Base-by-base conservation (phyloP, 306 rosid species). In the Chamaecrista fasciculata region DNA sequence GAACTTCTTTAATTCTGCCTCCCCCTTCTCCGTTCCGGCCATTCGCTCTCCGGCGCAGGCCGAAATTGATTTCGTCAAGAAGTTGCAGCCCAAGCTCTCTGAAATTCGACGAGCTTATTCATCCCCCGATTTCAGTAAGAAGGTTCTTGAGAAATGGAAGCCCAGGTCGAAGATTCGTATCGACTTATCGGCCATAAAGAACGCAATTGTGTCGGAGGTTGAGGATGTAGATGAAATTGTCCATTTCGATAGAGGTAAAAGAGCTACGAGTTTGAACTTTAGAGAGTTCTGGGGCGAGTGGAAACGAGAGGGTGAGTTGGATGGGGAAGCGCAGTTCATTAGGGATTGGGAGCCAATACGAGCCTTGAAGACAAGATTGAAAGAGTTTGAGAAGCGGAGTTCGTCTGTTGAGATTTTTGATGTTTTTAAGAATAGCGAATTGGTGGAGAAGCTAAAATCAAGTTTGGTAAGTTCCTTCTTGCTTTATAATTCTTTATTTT, bases 311-410 rank as follows among this genome's bases (percentile, higher is more conserved):
- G 79, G 75, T 15, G 90, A 80, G 14, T 75, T 67, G 23, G 88
- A 76, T 24, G 74, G 53, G 60, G 86, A 87, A 18, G 77, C 62
- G 48, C 50, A 73, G 5, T 16, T 70, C 19, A 25, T 36, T 61
- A 66, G 70, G 84, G 87, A 87, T 73, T 95, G 99, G 99, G 95
- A 91, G 73, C 99, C 99, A 16, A 89, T 95, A 77, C 91, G 94
- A 25, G 91, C 80, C 6, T 75, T 91, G 86, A 95, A 95, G 87
- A 89, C 78, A 2, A 81, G 92, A 59, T 74, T 91, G 71, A 91
- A 79, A 33, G 96, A 91, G 79, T 91, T 95, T 33, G 99, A 94
- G 84, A 94, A 81, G 66, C 81, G 90, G 16, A 84, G 88, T 72
- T 83, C 96, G 43, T 78, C 92, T 2, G 59, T 42, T 0, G 91